Base-by-base conservation (phyloP, 306 rosid species). In the Fragaria nilgerrensis region DNA sequence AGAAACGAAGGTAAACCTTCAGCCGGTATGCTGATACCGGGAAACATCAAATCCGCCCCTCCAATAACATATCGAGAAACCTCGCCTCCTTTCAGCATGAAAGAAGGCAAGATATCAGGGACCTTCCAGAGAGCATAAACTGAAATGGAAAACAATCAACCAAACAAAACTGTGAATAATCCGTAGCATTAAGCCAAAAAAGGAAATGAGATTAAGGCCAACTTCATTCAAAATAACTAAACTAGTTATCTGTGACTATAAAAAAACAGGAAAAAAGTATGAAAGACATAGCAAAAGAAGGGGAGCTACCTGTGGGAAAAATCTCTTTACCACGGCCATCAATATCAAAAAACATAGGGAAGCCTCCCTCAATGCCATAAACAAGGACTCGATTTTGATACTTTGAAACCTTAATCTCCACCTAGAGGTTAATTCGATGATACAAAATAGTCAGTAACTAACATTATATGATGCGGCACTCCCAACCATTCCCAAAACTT, bases 11-110 rank as follows among this genome's bases (percentile, higher is more conserved):
- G 96, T 20, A 94, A 88, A 55, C 96, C 98, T 74, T 94, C 90
- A 11, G 88, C 81, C 73, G 96, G 97, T 47, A 92, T 84, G 43
- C 72, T 83, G 82, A 94, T 94, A 73, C 98, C 98, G 0, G 98
- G 98, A 84, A 94, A 94, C 98, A 94, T 94, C 86, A 94, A 85
- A 80, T 94, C 98, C 5, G 98, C 98, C 64, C 98, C 98, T 41
- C 97, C 96, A 14, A 94, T 89, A 75, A 94, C 76, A 77, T 67
- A 94, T 47, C 86, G 90, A 32, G 97, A 94, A 59, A 92, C 98
- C 88, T 88, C 97, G 22, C 98, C 97, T 37, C 92, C 96, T 84
- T 94, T 94, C 63, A 94, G 84, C 77, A 81, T 49, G 85, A 94
- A 94, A 83, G 87, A 83, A 68, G 98, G 98, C 83, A 94, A 78